Evolutionary conservation across 2,329 filamentous ascomycete genomes (phyloP).

Genomic region (Xylariales sp.): DNA sequence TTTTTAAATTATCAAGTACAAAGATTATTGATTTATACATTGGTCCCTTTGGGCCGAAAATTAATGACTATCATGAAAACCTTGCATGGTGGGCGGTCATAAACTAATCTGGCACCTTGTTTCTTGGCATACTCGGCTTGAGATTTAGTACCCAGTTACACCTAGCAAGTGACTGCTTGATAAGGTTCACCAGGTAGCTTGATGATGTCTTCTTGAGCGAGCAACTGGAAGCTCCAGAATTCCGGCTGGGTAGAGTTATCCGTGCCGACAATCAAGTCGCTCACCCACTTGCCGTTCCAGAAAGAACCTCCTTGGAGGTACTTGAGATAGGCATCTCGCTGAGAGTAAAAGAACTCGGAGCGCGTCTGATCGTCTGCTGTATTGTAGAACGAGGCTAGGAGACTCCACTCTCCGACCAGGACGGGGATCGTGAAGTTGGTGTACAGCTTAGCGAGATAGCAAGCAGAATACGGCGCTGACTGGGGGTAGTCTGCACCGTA

Average conservation of each 20-base stretch:
- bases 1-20: too few relatives aligned
- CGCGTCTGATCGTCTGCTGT: not conserved
- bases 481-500: not conserved
- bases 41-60: too few relatives aligned
- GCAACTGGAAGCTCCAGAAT: not conserved
- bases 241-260: not conserved
- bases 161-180: not conserved
- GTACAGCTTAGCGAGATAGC: not conserved
- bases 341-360: not conserved
- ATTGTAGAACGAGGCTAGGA: not conserved
- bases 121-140: too few relatives aligned
- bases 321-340: not conserved
- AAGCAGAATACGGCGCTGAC: not conserved
- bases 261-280: not conserved
- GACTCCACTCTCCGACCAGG: not conserved
- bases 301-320: not conserved
- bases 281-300: not conserved
- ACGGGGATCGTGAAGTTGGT: not conserved
- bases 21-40: too few relatives aligned
- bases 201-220: not conserved
- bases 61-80: too few relatives aligned
- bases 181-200: not conserved
- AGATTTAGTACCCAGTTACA: too few relatives aligned
- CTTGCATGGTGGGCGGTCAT: too few relatives aligned
- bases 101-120: too few relatives aligned